phyloP scores from a whole-genome alignment of 1,284 basidiomycete species.

The Trametes sp. region DNA sequence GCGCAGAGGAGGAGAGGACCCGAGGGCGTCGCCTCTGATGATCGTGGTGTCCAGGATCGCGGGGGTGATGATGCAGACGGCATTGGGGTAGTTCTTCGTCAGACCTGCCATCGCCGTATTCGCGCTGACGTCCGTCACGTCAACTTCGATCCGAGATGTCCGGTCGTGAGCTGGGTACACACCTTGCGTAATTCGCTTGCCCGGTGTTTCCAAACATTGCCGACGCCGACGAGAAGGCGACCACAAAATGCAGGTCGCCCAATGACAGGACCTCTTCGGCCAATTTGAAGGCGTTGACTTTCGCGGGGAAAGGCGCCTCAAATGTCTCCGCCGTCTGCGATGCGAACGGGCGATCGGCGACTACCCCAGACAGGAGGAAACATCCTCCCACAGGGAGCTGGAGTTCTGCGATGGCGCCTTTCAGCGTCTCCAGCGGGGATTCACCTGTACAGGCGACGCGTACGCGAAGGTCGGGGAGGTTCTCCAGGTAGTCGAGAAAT shows the following conservation, averaged over 20 bases:
- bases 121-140: slow-evolving; percentile 39
- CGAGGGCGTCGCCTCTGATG: slow-evolving; percentile 17
- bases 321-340: slow-evolving; percentile 42
- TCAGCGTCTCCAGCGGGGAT: not conserved
- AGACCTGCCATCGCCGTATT: slow-evolving; percentile 46
- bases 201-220: slow-evolving; percentile 47
- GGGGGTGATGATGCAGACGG: slow-evolving; percentile 47
- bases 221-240: slow-evolving; percentile 47
- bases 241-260: slow-evolving; percentile 45
- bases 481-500: slow-evolving; percentile 43
- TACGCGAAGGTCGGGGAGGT: slow-evolving; percentile 36
- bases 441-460: not conserved
- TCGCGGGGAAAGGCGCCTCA: slow-evolving; percentile 39
- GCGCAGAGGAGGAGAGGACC: slow-evolving; percentile 28
- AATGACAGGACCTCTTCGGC: slow-evolving; percentile 35
- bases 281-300: slow-evolving; percentile 41
- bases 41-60: slow-evolving; percentile 42
- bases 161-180: slow-evolving; percentile 5
- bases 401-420: not conserved
- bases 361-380: slow-evolving; percentile 44
- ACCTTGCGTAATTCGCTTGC: slow-evolving; percentile 51
- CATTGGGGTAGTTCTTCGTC: slow-evolving; percentile 43
- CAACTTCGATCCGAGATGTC: not conserved
- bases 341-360: slow-evolving; percentile 44
- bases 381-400: slow-evolving; percentile 44